These are phyloP conservation scores for Rauvolfia tetraphylla DNA, from an alignment of 257 asterid genomes.

Conservation along the genomic window DNA sequence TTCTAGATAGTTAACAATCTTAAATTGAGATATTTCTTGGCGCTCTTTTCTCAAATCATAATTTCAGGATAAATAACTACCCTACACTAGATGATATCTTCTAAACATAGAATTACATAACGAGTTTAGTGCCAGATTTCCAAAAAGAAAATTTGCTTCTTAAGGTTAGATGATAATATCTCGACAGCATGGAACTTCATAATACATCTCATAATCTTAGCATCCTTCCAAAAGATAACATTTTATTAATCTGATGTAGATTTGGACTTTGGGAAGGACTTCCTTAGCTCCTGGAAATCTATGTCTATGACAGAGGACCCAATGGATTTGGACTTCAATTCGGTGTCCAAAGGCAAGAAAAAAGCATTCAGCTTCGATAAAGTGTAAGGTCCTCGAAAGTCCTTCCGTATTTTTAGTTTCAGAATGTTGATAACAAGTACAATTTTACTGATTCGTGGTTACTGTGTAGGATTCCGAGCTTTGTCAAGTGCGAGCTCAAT, in stretches of 20 bases:
- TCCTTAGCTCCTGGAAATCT: constrained; percentile 76
- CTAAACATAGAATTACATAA: not conserved
- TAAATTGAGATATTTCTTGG: not conserved
- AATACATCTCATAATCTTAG: constrained; percentile 3
- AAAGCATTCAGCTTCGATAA: constrained; percentile 62
- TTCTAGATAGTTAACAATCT: not conserved
- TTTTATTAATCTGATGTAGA: constrained; percentile 36
- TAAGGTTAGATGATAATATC: not conserved
- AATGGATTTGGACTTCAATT: constrained; percentile 72
- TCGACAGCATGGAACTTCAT: not conserved
- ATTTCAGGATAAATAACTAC: constrained; percentile 2
- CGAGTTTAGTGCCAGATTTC: not conserved
- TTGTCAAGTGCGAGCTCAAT: not conserved
- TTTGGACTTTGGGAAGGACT: constrained; percentile 77
- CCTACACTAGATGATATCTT: not conserved
- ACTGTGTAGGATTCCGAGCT: constrained; percentile 7
- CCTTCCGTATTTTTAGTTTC: constrained; percentile 19
- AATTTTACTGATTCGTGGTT: constrained; percentile 8
- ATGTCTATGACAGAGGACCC: constrained; percentile 53
- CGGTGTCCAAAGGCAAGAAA: constrained; percentile 67
- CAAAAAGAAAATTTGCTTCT: not conserved
- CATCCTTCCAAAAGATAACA: constrained; percentile 13
- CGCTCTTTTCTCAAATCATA: too few relatives aligned
- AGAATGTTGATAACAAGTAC: constrained; percentile 17
- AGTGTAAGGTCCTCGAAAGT: constrained; percentile 40